Base-by-base conservation (phyloP, 129 eudicot genomes). In the Lactuca saligna region DNA sequence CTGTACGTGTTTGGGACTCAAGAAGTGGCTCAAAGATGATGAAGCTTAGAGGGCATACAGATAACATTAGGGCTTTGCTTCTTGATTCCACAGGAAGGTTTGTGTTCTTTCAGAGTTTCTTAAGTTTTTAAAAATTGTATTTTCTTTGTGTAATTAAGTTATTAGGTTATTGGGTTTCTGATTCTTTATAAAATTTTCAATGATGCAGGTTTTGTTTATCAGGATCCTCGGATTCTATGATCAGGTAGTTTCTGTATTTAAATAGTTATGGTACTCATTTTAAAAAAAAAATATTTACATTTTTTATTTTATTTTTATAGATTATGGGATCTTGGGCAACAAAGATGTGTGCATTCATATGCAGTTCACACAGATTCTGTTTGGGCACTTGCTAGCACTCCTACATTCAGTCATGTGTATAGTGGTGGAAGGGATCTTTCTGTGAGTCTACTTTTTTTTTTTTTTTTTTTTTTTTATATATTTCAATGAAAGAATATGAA, bases 351-450 rank as follows among this genome's bases (percentile, higher is more conserved):
- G 74, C 99, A 93, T 69, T 89, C 99, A 15, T 93, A 93, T 56
- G 99, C 99, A 62, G 99, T 93, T 75, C 99, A 93, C 77, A 86
- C 99, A 49, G 99, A 93, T 76, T 93, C 99, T 61, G 97, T 93
- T 11, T 93, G 99, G 99, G 97, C 99, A 72, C 99, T 93, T 79
- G 99, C 99, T 53, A 87, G 95, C 82, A 84, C 95, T 20, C 89
- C 95, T 44, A 68, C 88, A 8, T 93, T 93, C 81, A 93, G 90
- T 61, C 99, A 93, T 83, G 99, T 93, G 48, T 93, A 93, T 70
- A 93, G 99, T 78, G 99, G 99, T 73, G 99, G 99, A 71, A 83
- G 97, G 61, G 99, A 93, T 76, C 90, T 81, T 58, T 93, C 95
- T 56, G 98, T 93, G 79, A 89, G 95, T 82, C 44, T 64, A 48